These are phyloP conservation scores for Phalaenopsis hybrid DNA, from an alignment of 116 monocot species.

Conservation along the genomic window DNA sequence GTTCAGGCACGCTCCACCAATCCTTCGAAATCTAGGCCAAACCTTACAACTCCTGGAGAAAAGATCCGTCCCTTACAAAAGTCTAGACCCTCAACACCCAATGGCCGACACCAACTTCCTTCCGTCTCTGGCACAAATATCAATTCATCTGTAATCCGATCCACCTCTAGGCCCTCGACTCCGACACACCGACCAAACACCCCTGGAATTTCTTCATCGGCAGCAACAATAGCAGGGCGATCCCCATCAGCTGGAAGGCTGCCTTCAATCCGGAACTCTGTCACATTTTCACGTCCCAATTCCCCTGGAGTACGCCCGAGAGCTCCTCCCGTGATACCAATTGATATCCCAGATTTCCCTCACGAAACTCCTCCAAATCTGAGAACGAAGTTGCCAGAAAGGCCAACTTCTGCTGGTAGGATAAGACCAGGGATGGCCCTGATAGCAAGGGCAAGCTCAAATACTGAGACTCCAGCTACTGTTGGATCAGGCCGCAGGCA, in stretches of 20 bases:
- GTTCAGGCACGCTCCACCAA: slow-evolving; percentile 42
- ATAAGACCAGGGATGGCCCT: slow-evolving; percentile 37
- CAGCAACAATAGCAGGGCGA: slow-evolving; percentile 19
- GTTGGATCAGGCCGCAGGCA: slow-evolving; percentile 26
- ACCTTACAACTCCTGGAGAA: slow-evolving; percentile 16
- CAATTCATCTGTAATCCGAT: slow-evolving; percentile 16
- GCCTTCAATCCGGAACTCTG: slow-evolving; percentile 19
- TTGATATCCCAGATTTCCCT: slow-evolving; percentile 57
- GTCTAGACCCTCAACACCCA: slow-evolving; percentile 64
- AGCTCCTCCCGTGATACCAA: slow-evolving; percentile 31
- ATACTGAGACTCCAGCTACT: slow-evolving; percentile 31
- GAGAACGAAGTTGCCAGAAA: slow-evolving; percentile 62
- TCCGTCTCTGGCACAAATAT: background rate
- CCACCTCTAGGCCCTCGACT: slow-evolving; percentile 40
- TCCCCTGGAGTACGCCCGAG: slow-evolving; percentile 50
- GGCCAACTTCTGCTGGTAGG: slow-evolving; percentile 65
- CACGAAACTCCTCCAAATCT: slow-evolving; percentile 64
- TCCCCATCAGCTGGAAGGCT: slow-evolving; percentile 47
- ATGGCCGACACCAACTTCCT: slow-evolving; percentile 24
- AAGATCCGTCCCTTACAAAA: slow-evolving; percentile 25
- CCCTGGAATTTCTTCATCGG: background rate
- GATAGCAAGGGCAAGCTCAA: slow-evolving; percentile 17
- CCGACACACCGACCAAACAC: slow-evolving; percentile 38
- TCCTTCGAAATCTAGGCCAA: slow-evolving; percentile 28
- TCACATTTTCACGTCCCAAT: slow-evolving; percentile 37